Evolutionary conservation across 1,139 yeast genomes (phyloP).

Genomic region (Protomyces inouyei): DNA sequence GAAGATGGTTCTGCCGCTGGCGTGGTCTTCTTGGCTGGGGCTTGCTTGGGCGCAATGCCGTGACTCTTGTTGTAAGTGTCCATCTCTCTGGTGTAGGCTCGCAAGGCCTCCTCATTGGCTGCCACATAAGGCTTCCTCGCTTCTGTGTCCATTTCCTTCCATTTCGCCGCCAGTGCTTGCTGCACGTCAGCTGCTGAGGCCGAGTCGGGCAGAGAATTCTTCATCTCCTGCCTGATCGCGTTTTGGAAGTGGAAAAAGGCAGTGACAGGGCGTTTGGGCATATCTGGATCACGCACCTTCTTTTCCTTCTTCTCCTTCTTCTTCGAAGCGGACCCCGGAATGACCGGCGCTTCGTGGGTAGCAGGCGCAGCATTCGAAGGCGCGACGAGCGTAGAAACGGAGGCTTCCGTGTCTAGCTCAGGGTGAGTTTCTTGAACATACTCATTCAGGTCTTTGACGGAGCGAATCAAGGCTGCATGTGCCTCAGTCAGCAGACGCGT

Average conservation of each 20-base stretch:
- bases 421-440: slow-evolving; percentile 4
- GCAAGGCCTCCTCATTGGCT: slow-evolving; percentile 62
- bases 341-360: background rate
- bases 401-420: background rate
- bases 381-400: background rate
- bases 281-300: slow-evolving; percentile 53
- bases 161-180: slow-evolving; percentile 67
- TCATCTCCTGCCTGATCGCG: slow-evolving; percentile 42
- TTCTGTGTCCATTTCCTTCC: slow-evolving; percentile 63
- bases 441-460: slow-evolving; percentile 18
- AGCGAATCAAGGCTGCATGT: slow-evolving; percentile 22
- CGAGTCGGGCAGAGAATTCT: slow-evolving; percentile 57
- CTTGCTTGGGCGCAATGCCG: slow-evolving; percentile 1
- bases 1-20: background rate
- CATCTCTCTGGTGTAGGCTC: slow-evolving; percentile 54
- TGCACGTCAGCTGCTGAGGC: slow-evolving; percentile 70
- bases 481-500: slow-evolving; percentile 27
- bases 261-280: slow-evolving; percentile 61
- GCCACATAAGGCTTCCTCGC: slow-evolving; percentile 75
- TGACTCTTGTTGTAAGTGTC: slow-evolving; percentile 29
- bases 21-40: slow-evolving; percentile 1
- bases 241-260: slow-evolving; percentile 73
- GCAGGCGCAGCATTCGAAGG: background rate
- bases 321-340: background rate
- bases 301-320: slow-evolving; percentile 44